Evolutionary conservation across 2,329 filamentous ascomycete species (phyloP), one percentile per base, ranked within the genome.

Genomic region (Aspergillus costaricaensis): DNA sequence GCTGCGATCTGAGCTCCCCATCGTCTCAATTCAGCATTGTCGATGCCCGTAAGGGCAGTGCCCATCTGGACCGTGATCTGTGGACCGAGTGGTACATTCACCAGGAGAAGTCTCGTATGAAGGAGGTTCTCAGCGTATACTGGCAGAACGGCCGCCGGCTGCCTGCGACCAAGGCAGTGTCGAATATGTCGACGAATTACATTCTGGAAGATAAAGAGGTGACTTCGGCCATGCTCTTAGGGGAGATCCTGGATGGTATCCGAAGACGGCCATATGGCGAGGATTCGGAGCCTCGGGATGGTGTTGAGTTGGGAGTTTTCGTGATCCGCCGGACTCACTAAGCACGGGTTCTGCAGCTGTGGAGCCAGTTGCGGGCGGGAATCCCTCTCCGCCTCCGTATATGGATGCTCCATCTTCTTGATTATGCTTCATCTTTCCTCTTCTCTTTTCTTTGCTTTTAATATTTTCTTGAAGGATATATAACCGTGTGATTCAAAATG

Each of bases 1-100:
- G 81, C 54, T 66, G 72, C 25, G 60, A 70, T 4, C 65, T 81
- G 48, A 77, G 72, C 70, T 75, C 66, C 67, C 70, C 59, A 41
- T 67, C 70, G 57, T 77, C 71, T 1, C 77, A 75, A 60, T 83
- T 79, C 63, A 70, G 73, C 21, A 63, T 86, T 2, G 75, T 82
- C 1, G 80, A 86, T 64, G 77, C 85, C 1, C 77, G 81, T 4
- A 82, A 79, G 61, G 79, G 85, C 41, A 78, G 80, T 57, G 80
- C 85, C 15, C 66, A 75, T 1, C 74, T 88, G 2, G 80, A 82
- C 55, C 78, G 84, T 27, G 75, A 79, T 19, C 78, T 82, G 2
- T 89, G 86, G 86, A 80, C 82, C 32, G 83, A 87, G 58, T 88
- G 86, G 86, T 88, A 84, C 79, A 82, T 85, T 49, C 85, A 86